Evolutionary conservation across 2,329 filamentous ascomycete genomes (phyloP).

Genomic region (Magnaporthales sp.): DNA sequence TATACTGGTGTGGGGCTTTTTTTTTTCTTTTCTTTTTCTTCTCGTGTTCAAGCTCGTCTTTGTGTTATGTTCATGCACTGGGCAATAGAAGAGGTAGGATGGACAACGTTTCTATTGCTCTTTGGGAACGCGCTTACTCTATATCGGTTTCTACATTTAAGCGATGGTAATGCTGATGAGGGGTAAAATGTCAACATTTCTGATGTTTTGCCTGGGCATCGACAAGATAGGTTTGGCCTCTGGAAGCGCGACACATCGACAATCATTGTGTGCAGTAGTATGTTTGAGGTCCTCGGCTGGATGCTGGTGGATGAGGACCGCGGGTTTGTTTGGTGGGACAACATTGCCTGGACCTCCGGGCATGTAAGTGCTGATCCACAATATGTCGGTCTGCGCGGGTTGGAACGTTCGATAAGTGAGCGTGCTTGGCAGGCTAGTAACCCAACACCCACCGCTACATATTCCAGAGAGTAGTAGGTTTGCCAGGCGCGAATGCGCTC

Average conservation of each 20-base stretch:
- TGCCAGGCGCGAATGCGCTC: no score
- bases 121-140: not conserved
- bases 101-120: not conserved
- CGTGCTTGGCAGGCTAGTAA: no score
- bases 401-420: not conserved
- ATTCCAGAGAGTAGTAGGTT: no score
- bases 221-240: not conserved
- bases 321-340: constrained; percentile 2
- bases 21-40: not conserved
- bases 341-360: not conserved
- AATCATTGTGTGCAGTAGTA: not conserved
- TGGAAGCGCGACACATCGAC: not conserved
- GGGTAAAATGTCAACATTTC: not conserved
- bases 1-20: not conserved
- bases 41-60: not conserved
- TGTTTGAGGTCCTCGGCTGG: not conserved
- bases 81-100: not conserved
- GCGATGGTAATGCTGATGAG: not conserved
- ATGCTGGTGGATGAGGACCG: not conserved
- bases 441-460: not conserved
- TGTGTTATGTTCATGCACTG: not conserved
- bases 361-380: not conserved
- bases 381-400: not conserved
- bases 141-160: not conserved
- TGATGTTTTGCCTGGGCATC: not conserved